These are phyloP conservation scores for Suillus subluteus DNA, from an alignment of 768 basidiomycete genomes.

Conservation along the genomic window DNA sequence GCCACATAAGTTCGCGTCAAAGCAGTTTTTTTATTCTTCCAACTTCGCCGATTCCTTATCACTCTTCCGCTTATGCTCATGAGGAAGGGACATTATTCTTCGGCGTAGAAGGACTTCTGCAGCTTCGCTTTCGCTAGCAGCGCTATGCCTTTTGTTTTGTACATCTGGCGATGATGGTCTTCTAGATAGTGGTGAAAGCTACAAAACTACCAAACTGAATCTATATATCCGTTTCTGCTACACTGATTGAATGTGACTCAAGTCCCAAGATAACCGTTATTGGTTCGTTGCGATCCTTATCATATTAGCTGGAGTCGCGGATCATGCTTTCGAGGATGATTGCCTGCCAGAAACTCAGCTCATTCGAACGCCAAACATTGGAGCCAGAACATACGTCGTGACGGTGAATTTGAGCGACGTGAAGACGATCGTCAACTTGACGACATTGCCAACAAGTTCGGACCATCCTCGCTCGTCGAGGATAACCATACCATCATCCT, in stretches of 20 bases:
- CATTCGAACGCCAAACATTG: too few relatives aligned
- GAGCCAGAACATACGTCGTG: constrained; percentile 29
- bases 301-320: not conserved
- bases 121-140: constrained; percentile 80
- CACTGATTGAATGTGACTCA: not conserved
- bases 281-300: not conserved
- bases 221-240: not conserved
- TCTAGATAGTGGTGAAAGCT: constrained; percentile 78
- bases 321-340: constrained; percentile 5
- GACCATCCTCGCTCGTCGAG: constrained; percentile 37
- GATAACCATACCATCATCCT: constrained; percentile 36
- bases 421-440: constrained; percentile 34
- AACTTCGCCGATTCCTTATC: constrained; percentile 35
- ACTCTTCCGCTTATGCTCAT: constrained; percentile 22
- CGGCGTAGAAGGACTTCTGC: constrained; percentile 49
- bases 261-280: not conserved
- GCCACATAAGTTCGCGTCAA: constrained; percentile 2
- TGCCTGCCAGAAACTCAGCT: constrained; percentile 8
- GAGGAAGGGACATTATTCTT: constrained; percentile 30
- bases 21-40: constrained; percentile 10
- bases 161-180: constrained; percentile 61
- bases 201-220: constrained; percentile 36
- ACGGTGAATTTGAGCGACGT: constrained; percentile 39
- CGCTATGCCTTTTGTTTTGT: constrained; percentile 52
- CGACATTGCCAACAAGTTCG: constrained; percentile 36